Evolutionary conservation across 2,329 filamentous ascomycete genomes (phyloP).

Genomic region (Chaetomium olivaceum): DNA sequence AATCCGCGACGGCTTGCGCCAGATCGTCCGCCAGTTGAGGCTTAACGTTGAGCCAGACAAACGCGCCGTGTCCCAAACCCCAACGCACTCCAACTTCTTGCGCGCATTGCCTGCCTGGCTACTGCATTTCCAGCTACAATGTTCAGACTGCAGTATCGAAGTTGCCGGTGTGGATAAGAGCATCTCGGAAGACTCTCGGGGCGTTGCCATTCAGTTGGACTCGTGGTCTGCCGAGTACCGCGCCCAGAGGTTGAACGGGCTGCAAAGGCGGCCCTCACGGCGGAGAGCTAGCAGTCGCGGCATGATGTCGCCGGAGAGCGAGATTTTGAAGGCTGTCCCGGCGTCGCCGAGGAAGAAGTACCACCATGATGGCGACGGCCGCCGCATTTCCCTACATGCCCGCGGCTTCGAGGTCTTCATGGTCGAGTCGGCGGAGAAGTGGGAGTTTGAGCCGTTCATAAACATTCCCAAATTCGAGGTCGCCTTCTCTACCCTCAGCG

Average conservation of each 20-base stretch:
- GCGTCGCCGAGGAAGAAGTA: slow-evolving; percentile 56
- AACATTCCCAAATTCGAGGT: slow-evolving; percentile 85
- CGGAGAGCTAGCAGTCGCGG: slow-evolving; percentile 75
- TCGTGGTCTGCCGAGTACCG: slow-evolving; percentile 88
- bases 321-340: slow-evolving; percentile 56
- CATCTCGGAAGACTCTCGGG: slow-evolving; percentile 79
- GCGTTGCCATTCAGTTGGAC: slow-evolving; percentile 82
- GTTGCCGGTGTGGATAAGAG: slow-evolving; percentile 83
- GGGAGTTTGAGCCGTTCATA: slow-evolving; percentile 83
- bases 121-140: slow-evolving; percentile 78
- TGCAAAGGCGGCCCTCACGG: slow-evolving; percentile 59
- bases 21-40: slow-evolving; percentile 83
- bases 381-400: slow-evolving; percentile 76
- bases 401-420: slow-evolving; percentile 87
- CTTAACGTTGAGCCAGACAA: slow-evolving; percentile 68
- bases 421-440: slow-evolving; percentile 80
- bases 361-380: slow-evolving; percentile 67
- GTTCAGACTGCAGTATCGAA: slow-evolving; percentile 85
- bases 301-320: slow-evolving; percentile 67
- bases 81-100: slow-evolving; percentile 66
- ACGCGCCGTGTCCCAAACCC: slow-evolving; percentile 49
- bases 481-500: slow-evolving; percentile 79
- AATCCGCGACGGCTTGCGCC: slow-evolving; percentile 86
- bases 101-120: slow-evolving; percentile 83
- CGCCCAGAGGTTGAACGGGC: slow-evolving; percentile 70